A percentile compares a stretch with the other conserved stretches of the same genome.
Conservation (phyloP, 495 filamentous ascomycete genomes). For the Recurvomyces mirabilis region DNA sequence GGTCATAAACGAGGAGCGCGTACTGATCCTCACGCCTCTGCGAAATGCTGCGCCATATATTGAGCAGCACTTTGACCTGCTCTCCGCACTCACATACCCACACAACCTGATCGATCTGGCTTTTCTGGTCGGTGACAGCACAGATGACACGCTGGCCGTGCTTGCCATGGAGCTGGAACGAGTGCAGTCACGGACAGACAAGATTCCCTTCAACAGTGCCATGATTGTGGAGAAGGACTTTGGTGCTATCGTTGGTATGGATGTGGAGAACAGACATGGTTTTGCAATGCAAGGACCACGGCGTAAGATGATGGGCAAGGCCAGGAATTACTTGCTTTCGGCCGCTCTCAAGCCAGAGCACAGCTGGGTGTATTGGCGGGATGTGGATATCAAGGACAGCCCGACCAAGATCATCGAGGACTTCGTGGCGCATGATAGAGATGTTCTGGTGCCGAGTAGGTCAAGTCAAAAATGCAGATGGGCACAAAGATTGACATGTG, state of each 20-base stretch:
- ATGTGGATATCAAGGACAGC: conserved; percentile 91
- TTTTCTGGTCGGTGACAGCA: conserved; percentile 85
- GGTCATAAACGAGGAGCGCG: conserved; percentile 64
- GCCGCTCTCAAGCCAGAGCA: conserved; percentile 82
- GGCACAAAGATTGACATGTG: not conserved
- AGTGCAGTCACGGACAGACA: conserved; percentile 71
- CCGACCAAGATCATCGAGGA: conserved; percentile 83
- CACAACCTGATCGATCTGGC: conserved; percentile 91
- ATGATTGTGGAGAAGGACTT: conserved; percentile 85
- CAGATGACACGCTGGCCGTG: conserved; percentile 76
- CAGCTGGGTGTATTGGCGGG: conserved; percentile 98
- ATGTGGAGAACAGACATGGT: conserved; percentile 69
- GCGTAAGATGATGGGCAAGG: conserved; percentile 78
- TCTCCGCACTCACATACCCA: conserved; percentile 83
- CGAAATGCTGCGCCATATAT: conserved; percentile 78
- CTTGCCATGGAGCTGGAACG: conserved; percentile 74
- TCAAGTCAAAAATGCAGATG: not conserved
- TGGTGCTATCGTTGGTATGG: conserved; percentile 54
- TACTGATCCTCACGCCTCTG: conserved; percentile 90
- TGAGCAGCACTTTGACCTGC: conserved; percentile 81
- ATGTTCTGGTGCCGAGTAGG: conserved; percentile 93
- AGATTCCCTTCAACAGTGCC: conserved; percentile 70
- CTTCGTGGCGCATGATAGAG: conserved; percentile 83
- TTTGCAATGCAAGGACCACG: conserved; percentile 84
- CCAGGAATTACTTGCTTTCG: conserved; percentile 82